Conservation (phyloP, 2,329 filamentous ascomycete genomes). For the Oidium heveae region DNA sequence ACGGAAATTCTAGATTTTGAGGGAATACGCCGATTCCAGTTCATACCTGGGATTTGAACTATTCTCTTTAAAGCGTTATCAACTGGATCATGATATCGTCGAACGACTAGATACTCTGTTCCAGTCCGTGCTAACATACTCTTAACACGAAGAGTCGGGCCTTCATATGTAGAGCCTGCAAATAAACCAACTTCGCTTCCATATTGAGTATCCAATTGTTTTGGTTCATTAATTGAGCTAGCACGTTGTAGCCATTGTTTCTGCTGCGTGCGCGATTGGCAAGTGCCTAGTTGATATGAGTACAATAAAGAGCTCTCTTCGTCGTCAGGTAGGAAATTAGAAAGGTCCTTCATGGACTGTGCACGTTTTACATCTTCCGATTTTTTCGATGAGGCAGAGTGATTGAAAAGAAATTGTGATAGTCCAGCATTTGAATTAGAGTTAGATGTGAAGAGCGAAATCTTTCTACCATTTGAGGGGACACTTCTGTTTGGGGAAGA, state of each 20-base stretch:
- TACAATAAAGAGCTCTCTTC: constrained; percentile 13
- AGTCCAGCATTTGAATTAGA: constrained; percentile 24
- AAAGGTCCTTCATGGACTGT: constrained; percentile 12
- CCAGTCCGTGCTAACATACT: constrained; percentile 43
- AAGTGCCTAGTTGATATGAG: constrained; percentile 8
- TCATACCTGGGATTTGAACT: constrained; percentile 24
- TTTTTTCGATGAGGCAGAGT: constrained; percentile 2
- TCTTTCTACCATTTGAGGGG: constrained; percentile 15
- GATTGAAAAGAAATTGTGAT: constrained; percentile 19
- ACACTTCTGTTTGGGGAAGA: constrained; percentile 8
- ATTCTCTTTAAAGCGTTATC: constrained; percentile 33
- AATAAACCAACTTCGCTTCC: constrained; percentile 8
- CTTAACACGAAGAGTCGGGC: constrained; percentile 33
- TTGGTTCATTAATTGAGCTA: constrained; percentile 43
- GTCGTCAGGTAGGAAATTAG: constrained; percentile 17
- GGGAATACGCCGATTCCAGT: constrained; percentile 25
- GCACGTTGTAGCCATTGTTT: constrained; percentile 52
- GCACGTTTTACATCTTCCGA: constrained; percentile 10
- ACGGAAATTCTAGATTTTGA: constrained; percentile 14
- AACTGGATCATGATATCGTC: constrained; percentile 46
- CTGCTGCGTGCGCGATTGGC: constrained; percentile 45
- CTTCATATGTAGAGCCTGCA: constrained; percentile 28
- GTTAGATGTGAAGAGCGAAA: constrained; percentile 32
- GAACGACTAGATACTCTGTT: constrained; percentile 49
- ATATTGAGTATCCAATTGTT: constrained; percentile 20